These are phyloP conservation scores for Exserohilum rostratum DNA, from an alignment of 2,329 filamentous ascomycete genomes.

Conservation along the genomic window DNA sequence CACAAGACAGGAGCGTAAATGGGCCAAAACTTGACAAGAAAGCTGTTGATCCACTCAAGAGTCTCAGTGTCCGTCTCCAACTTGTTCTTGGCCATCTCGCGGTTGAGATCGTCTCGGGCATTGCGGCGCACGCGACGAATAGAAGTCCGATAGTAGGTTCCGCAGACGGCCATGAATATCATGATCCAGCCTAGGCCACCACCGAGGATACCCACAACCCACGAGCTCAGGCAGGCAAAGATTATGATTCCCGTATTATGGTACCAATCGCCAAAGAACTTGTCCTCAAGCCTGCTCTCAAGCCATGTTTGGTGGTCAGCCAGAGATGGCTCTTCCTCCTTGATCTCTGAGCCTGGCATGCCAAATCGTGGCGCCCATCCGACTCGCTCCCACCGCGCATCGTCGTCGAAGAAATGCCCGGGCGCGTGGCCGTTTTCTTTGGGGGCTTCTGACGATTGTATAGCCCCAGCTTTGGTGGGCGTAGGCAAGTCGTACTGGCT, in stretches of 20 bases:
- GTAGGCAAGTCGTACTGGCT: slow-evolving; percentile 79
- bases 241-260: slow-evolving; percentile 94
- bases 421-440: slow-evolving; percentile 59
- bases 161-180: slow-evolving; percentile 88
- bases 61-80: slow-evolving; percentile 91
- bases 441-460: slow-evolving; percentile 59
- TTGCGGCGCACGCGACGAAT: slow-evolving; percentile 92
- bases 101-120: slow-evolving; percentile 90
- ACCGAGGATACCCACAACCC: slow-evolving; percentile 86
- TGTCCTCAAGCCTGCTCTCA: slow-evolving; percentile 83
- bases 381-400: slow-evolving; percentile 61
- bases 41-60: slow-evolving; percentile 99
- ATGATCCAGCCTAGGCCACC: slow-evolving; percentile 93
- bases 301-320: slow-evolving; percentile 88
- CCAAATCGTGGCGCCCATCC: slow-evolving; percentile 92
- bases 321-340: slow-evolving; percentile 67
- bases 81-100: slow-evolving; percentile 84
- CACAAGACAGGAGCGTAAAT: slow-evolving; percentile 96
- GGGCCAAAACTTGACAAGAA: slow-evolving; percentile 98
- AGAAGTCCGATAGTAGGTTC: slow-evolving; percentile 96
- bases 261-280: slow-evolving; percentile 97
- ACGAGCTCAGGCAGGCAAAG: slow-evolving; percentile 88
- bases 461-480: slow-evolving; percentile 71
- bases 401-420: slow-evolving; percentile 60
- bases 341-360: slow-evolving; percentile 55